Evolutionary conservation across 805 yeast genomes (phyloP).

Genomic region (Candida ipomoeae): DNA sequence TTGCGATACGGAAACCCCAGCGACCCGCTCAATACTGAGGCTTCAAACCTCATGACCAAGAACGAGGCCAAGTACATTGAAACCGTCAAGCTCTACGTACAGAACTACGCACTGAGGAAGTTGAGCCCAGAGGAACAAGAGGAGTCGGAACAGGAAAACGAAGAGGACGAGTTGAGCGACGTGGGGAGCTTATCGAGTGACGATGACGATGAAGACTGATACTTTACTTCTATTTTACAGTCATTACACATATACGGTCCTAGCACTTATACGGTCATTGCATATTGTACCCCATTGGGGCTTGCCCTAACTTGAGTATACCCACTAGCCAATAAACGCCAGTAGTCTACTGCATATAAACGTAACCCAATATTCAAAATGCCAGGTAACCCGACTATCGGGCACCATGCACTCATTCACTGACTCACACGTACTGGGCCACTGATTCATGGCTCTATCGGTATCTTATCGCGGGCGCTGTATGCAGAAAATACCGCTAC

Average conservation of each 20-base stretch:
- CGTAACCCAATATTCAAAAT: neutral
- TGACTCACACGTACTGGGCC: too few relatives aligned
- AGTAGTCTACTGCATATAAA: neutral
- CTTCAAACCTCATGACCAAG: constrained; percentile 71
- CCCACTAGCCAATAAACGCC: too few relatives aligned
- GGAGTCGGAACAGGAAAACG: constrained; percentile 30
- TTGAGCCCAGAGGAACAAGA: constrained; percentile 39
- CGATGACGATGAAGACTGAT: constrained; percentile 27
- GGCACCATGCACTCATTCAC: neutral
- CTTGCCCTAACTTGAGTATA: too few relatives aligned
- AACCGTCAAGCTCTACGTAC: constrained; percentile 70
- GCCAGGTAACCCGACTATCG: neutral
- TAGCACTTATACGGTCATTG: too few relatives aligned
- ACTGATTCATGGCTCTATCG: neutral
- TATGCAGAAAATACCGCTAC: neutral
- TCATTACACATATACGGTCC: too few relatives aligned
- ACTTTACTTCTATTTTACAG: too few relatives aligned
- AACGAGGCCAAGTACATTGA: constrained; percentile 64
- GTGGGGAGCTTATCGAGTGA: constrained; percentile 50
- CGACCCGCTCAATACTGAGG: constrained; percentile 90
- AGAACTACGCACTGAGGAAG: constrained; percentile 48
- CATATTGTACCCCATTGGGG: too few relatives aligned
- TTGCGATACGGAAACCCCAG: constrained; percentile 89
- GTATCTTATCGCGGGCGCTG: neutral
- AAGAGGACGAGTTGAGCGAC: constrained; percentile 42